phyloP scores from a whole-genome alignment of 257 asterid genomes.

The Nicotiana tabacum region DNA sequence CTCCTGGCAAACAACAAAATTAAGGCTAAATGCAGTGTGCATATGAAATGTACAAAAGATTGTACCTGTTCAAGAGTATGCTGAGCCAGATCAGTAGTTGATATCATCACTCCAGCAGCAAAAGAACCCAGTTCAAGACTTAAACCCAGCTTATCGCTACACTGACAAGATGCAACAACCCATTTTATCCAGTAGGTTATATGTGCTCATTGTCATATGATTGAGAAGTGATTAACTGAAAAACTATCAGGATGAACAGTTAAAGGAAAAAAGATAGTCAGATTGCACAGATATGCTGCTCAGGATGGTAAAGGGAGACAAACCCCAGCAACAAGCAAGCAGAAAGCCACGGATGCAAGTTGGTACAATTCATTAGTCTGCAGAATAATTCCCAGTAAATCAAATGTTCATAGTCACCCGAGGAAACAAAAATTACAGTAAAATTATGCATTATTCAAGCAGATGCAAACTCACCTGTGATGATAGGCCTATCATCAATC shows the following conservation, averaged over 20 bases:
- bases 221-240: conserved; percentile 1
- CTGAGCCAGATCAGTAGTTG: conserved; percentile 76
- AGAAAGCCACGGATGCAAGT: conserved; percentile 78
- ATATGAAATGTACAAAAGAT: neutral
- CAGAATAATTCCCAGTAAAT: conserved; percentile 24
- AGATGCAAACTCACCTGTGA: conserved; percentile 51
- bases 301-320: conserved; percentile 35
- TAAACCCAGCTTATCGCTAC: conserved; percentile 80
- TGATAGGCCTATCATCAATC: conserved; percentile 75
- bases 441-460: conserved; percentile 15
- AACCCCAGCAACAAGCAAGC: conserved; percentile 90
- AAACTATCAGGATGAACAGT: conserved; percentile 10
- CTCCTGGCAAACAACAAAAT: conserved; percentile 4
- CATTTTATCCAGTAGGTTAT: neutral
- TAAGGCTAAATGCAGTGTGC: neutral
- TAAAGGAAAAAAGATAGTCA: neutral
- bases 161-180: conserved; percentile 43
- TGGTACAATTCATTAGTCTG: conserved; percentile 91
- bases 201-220: conserved; percentile 3
- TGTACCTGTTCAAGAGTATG: conserved; percentile 78
- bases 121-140: conserved; percentile 90
- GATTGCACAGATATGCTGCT: neutral
- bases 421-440: conserved; percentile 14
- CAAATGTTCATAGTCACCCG: conserved; percentile 25
- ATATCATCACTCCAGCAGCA: conserved; percentile 93